A percentile compares a stretch with the other conserved stretches of the same genome.
phyloP scores from a whole-genome alignment of 805 yeast genomes.

The Maudiozyma saulgeensis region DNA sequence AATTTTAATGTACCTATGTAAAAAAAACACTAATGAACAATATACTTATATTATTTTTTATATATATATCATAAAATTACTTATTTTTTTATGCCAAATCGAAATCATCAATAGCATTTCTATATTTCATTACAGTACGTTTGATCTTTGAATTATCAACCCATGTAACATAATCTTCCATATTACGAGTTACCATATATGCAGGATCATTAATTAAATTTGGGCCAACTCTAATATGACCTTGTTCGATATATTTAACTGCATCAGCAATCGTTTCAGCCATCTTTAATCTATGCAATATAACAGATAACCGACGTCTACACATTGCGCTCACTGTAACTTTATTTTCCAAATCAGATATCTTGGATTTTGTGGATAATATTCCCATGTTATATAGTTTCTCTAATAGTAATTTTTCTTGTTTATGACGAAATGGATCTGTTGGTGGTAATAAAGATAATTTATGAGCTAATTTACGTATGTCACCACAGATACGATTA shows the following conservation, averaged over 20 bases:
- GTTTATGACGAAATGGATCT: slow-evolving; percentile 80
- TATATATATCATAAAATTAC: neutral
- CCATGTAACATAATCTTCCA: slow-evolving; percentile 98
- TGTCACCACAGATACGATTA: slow-evolving; percentile 85
- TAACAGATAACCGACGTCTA: slow-evolving; percentile 85
- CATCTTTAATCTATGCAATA: slow-evolving; percentile 91
- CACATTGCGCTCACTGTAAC: slow-evolving; percentile 88
- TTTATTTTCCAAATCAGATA: slow-evolving; percentile 85
- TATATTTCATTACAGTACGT: slow-evolving; percentile 76
- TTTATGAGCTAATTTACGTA: slow-evolving; percentile 78
- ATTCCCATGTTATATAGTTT: slow-evolving; percentile 86
- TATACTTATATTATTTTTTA: neutral
- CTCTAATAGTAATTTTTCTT: slow-evolving; percentile 79
- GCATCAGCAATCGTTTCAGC: slow-evolving; percentile 85
- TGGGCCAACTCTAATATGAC: slow-evolving; percentile 96
- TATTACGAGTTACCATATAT: slow-evolving; percentile 77
- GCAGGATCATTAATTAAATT: slow-evolving; percentile 94
- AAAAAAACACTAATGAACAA: neutral
- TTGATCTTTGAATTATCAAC: slow-evolving; percentile 92
- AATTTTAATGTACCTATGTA: slow-evolving; percentile 23
- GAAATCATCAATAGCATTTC: slow-evolving; percentile 60
- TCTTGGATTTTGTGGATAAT: slow-evolving; percentile 76
- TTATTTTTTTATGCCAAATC: slow-evolving; percentile 32
- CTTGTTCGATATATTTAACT: slow-evolving; percentile 86
- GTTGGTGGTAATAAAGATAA: slow-evolving; percentile 76